Conservation (phyloP, 2,329 filamentous ascomycete genomes). For the Stemphylium beticola region DNA sequence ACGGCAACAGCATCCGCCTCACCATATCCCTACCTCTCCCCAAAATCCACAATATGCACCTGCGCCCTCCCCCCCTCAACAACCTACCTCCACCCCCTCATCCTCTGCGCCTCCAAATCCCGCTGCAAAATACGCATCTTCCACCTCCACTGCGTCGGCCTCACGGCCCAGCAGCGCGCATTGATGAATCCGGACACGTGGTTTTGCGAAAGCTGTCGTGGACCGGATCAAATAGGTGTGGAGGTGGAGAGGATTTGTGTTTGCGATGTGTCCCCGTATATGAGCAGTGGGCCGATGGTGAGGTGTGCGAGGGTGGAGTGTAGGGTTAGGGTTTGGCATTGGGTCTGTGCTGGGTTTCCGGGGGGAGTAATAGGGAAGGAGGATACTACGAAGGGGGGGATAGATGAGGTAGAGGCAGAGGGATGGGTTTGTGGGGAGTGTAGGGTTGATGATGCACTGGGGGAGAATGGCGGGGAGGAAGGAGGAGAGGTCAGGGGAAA, state of each 20-base stretch:
- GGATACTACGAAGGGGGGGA: too few species aligned
- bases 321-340: neutral
- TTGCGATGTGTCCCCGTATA: neutral
- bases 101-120: conserved; percentile 1
- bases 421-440: conserved; percentile 2
- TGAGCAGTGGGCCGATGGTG: neutral
- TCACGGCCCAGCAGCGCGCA: neutral
- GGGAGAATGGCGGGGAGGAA: neutral
- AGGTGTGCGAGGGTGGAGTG: neutral
- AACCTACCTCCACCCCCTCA: conserved; percentile 1
- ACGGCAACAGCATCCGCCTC: neutral
- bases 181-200: neutral
- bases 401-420: neutral
- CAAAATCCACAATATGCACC: neutral
- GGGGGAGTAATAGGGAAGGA: too few species aligned
- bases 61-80: neutral
- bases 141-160: conserved; percentile 4
- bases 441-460: too few species aligned
- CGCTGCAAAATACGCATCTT: neutral
- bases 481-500: neutral
- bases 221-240: too few species aligned
- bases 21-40: too few species aligned
- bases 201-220: neutral
- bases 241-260: neutral
- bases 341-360: neutral